phyloP scores from a whole-genome alignment of 768 basidiomycete genomes.

The Xerocomus brunneocitrinus region DNA sequence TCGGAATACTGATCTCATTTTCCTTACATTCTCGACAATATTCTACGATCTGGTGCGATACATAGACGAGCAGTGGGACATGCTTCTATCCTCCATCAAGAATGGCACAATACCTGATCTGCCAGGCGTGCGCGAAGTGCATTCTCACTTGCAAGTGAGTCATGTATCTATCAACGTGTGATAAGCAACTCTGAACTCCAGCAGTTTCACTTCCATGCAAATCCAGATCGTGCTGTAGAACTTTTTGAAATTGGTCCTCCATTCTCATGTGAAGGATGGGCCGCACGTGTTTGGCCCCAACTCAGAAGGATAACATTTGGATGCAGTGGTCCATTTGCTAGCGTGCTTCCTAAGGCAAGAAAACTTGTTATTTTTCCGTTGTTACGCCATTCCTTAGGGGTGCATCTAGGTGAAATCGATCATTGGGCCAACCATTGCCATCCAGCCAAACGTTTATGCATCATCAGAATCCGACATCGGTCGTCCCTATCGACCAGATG shows the following conservation, averaged over 20 bases:
- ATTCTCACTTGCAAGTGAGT: neutral
- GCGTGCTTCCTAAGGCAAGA: neutral
- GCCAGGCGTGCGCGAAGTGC: slow-evolving; percentile 1
- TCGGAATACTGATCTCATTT: neutral
- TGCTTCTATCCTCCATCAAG: slow-evolving; percentile 2
- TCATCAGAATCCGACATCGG: neutral
- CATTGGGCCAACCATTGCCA: slow-evolving; percentile 1
- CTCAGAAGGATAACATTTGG: too few relatives aligned
- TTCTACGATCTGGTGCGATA: slow-evolving; percentile 6
- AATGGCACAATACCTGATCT: slow-evolving; percentile 6
- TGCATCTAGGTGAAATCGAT: neutral
- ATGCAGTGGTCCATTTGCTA: slow-evolving; percentile 5
- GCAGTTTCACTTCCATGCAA: neutral
- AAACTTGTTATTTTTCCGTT: neutral
- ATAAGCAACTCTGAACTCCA: neutral
- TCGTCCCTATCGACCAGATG: neutral
- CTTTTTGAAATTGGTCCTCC: slow-evolving; percentile 4
- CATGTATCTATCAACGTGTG: too few relatives aligned
- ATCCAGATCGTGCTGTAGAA: slow-evolving; percentile 3
- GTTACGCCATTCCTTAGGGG: neutral
- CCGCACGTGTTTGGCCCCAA: slow-evolving; percentile 4
- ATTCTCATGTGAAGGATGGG: slow-evolving; percentile 2
- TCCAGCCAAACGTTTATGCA: slow-evolving; percentile 1
- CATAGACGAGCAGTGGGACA: slow-evolving; percentile 4
- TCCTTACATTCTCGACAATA: neutral